Evolutionary conservation across 768 basidiomycete genomes (phyloP).

Genomic region (Tulasnella calospora): DNA sequence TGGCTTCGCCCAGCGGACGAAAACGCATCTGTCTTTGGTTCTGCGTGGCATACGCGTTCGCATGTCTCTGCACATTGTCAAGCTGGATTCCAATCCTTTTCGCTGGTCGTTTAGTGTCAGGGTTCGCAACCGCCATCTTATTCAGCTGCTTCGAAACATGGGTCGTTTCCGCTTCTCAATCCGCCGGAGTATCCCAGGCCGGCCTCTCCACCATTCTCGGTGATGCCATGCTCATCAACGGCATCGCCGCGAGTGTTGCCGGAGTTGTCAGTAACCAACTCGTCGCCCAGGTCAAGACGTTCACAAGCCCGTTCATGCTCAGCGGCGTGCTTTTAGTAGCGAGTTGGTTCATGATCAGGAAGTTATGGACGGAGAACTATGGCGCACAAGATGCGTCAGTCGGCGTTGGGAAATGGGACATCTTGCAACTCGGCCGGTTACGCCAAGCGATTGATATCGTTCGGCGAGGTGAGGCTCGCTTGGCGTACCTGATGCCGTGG

Average conservation of each 20-base stretch:
- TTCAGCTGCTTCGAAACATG: slow-evolving; percentile 75
- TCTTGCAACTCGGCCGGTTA: slow-evolving; percentile 52
- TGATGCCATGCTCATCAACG: slow-evolving; percentile 66
- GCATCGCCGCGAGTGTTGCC: slow-evolving; percentile 62
- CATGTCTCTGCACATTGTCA: slow-evolving; percentile 57
- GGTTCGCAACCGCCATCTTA: slow-evolving; percentile 68
- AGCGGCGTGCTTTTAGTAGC: slow-evolving; percentile 54
- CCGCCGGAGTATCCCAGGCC: slow-evolving; percentile 47
- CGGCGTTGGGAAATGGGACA: slow-evolving; percentile 35
- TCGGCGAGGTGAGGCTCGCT: slow-evolving; percentile 40
- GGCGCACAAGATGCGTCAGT: slow-evolving; percentile 42
- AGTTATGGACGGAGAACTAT: slow-evolving; percentile 65
- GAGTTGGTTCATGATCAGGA: slow-evolving; percentile 53
- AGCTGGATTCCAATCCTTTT: slow-evolving; percentile 57
- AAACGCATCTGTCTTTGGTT: slow-evolving; percentile 64
- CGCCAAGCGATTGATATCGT: slow-evolving; percentile 56
- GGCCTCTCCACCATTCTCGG: slow-evolving; percentile 69
- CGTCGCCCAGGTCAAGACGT: slow-evolving; percentile 50
- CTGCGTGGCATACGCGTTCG: slow-evolving; percentile 58
- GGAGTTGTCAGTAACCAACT: slow-evolving; percentile 65
- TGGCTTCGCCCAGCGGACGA: slow-evolving; percentile 50
- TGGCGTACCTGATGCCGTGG: not conserved
- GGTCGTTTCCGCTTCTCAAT: slow-evolving; percentile 60
- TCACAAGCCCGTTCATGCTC: slow-evolving; percentile 60
- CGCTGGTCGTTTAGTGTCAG: slow-evolving; percentile 60